Evolutionary conservation across 805 yeast genomes (phyloP).

Genomic region (Tetrapisispora arboricola): DNA sequence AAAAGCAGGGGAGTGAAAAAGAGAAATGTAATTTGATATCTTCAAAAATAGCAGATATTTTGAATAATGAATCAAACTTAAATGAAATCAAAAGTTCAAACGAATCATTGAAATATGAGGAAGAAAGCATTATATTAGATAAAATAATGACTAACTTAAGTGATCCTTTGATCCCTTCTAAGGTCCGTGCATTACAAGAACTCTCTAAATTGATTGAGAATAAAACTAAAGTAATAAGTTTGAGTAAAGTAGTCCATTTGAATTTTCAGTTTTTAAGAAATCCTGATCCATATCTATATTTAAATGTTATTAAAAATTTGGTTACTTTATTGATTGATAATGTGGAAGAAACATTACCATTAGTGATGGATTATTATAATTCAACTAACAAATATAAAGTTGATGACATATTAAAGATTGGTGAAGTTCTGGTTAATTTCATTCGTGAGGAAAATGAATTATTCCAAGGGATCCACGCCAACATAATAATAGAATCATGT

Average conservation of each 20-base stretch:
- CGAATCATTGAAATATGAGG: conserved; percentile 2
- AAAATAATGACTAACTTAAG: conserved; percentile 58
- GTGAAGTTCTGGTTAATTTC: conserved; percentile 65
- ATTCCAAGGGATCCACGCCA: conserved; percentile 37
- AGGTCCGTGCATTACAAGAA: conserved; percentile 74
- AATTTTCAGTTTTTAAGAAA: conserved; percentile 60
- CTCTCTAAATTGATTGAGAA: conserved; percentile 45
- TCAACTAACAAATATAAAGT: conserved; percentile 30
- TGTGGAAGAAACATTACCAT: conserved; percentile 29
- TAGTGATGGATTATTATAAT: conserved; percentile 32
- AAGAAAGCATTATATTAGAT: conserved; percentile 34
- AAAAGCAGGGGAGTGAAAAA: not conserved
- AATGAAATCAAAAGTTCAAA: not conserved
- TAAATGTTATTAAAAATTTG: conserved; percentile 75
- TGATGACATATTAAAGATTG: conserved; percentile 67
- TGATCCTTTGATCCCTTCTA: conserved; percentile 72
- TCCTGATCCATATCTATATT: conserved; percentile 76
- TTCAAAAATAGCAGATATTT: not conserved
- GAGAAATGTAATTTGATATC: not conserved
- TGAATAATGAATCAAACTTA: not conserved
- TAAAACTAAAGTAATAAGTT: conserved; percentile 40
- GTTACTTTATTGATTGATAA: conserved; percentile 45
- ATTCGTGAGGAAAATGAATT: conserved; percentile 41
- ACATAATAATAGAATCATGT: conserved; percentile 35
- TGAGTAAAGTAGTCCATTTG: conserved; percentile 47